Evolutionary conservation across 2,329 filamentous ascomycete species (phyloP), one percentile per base, ranked within the genome.

Genomic region (Bipolaris cookei): DNA sequence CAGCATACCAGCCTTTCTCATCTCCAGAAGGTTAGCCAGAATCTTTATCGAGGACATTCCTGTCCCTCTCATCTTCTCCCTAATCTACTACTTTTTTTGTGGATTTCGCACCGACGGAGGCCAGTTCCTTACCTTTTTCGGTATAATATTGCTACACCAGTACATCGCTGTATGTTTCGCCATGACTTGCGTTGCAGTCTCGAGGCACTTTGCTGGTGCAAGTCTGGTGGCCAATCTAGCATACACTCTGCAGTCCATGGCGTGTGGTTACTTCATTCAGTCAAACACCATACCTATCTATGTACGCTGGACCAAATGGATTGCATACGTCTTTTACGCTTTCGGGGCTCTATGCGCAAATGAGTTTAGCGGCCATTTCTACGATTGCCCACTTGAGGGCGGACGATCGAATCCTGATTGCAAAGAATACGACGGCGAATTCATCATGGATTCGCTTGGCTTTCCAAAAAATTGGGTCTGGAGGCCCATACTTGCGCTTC

Each of bases 51-150:
- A 93, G 69, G 90, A 92, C 67, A 68, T 92, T 0, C 88, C 89
- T 0, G 88, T 91, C 1, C 90, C 90, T 0, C 81, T 91, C 14
- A 71, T 91, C 3, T 92, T 88, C 68, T 87, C 87, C 5, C 76
- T 87, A 1, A 88, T 92, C 6, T 88, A 87, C 68, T 93, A 92
- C 73, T 92, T 91, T 72, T 91, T 92, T 88, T 85, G 86, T 6
- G 89, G 89, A 0, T 90, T 92, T 64, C 85, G 90, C 44, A 80
- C 82, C 2, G 83, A 87, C 7, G 84, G 82, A 0, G 75, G 68
- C 1, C 85, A 88, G 51, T 92, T 92, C 73, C 87, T 93, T 56
- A 86, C 83, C 0, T 93, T 92, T 77, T 88, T 92, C 62, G 79
- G 82, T 2, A 81, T 92, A 35, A 83, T 87, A 0, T 73, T 93